Evolutionary conservation across 2,329 filamentous ascomycete species (phyloP), one percentile per base, ranked within the genome.

Genomic region (Verticillium klebahnii): DNA sequence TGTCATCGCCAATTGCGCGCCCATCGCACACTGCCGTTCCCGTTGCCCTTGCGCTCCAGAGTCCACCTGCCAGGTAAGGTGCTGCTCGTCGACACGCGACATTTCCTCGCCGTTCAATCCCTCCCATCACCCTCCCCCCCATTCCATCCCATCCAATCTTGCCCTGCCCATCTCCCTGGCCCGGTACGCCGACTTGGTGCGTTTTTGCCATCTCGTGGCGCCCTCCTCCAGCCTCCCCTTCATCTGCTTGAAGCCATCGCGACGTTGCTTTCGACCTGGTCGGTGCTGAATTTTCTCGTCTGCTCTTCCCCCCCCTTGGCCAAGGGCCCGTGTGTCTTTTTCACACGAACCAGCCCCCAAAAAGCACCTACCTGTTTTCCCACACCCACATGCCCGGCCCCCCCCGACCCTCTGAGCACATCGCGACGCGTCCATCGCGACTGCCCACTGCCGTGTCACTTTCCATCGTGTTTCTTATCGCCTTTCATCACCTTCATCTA

Each of bases 401-500:
- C 19, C 19, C 54, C 32, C n/a, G n/a, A 23, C 34, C 56, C 54
- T 50, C 54, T 14, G 11, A 56, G 29, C 25, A 34, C 15, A 34
- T 17, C 54, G 54, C 54, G 54, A 32, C 54, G 54, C 54, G 54
- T 56, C 25, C 54, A 31, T 31, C 31, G 54, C 45, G 54, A 56
- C 54, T 2, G 12, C 54, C 54, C 54, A 34, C 54, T 23, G 15
- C 55, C 31, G 55, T 57, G 55, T 23, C 6, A 37, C 55, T 57
- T 57, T n/a, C 34, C 31, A 34, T 36, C 32, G 11, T n/a, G 15
- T 37, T n/a, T 3, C n/a, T 23, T 32, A 32, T 23, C 55, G 31
- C 55, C 55, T 37, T 5, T 34, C 55, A 36, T 50, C 23, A 34
- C 37, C 29, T 76, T 67, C 73, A 77, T 78, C 72, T 80, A 71